phyloP scores from a whole-genome alignment of 108 stramenopile species.

The Chaetoceros tenuissimus region DNA sequence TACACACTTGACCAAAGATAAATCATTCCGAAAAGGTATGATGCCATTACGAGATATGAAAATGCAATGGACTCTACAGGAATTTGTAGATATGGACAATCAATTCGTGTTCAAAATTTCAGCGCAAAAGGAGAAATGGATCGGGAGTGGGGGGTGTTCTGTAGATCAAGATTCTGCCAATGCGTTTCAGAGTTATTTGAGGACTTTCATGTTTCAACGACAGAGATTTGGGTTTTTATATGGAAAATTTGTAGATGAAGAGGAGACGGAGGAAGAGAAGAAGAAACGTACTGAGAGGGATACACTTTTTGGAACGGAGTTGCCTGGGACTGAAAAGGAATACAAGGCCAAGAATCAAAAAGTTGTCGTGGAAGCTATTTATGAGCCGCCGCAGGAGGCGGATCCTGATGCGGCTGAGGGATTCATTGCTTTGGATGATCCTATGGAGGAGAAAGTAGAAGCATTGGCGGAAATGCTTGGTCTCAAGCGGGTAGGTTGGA shows the following conservation, averaged over 20 bases:
- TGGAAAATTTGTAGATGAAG: constrained; percentile 69
- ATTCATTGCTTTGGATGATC: constrained; percentile 86
- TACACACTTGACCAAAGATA: constrained; percentile 6
- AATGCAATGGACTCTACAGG: constrained; percentile 94
- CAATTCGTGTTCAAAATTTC: constrained; percentile 90
- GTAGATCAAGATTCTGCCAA: constrained; percentile 58
- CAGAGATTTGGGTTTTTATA: constrained; percentile 88
- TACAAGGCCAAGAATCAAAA: constrained; percentile 23
- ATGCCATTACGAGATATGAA: constrained; percentile 91
- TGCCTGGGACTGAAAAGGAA: constrained; percentile 13
- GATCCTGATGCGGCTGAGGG: constrained; percentile 75
- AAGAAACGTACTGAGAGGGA: constrained; percentile 7
- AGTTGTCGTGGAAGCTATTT: constrained; percentile 84
- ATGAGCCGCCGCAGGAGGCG: constrained; percentile 95
- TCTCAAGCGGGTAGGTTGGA: constrained; percentile 90
- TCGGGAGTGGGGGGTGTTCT: constrained; percentile 34
- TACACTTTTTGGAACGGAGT: constrained; percentile 9
- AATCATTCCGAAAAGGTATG: constrained; percentile 89
- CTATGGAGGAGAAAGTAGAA: constrained; percentile 82
- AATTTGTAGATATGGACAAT: constrained; percentile 91
- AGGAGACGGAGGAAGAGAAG: constrained; percentile 23
- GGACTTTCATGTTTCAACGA: constrained; percentile 79
- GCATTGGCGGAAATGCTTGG: constrained; percentile 67
- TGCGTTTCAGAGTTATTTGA: constrained; percentile 74
- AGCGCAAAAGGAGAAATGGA: constrained; percentile 43